Base-by-base conservation (phyloP, 331 rosid genomes). In the Cydonia oblonga region DNA sequence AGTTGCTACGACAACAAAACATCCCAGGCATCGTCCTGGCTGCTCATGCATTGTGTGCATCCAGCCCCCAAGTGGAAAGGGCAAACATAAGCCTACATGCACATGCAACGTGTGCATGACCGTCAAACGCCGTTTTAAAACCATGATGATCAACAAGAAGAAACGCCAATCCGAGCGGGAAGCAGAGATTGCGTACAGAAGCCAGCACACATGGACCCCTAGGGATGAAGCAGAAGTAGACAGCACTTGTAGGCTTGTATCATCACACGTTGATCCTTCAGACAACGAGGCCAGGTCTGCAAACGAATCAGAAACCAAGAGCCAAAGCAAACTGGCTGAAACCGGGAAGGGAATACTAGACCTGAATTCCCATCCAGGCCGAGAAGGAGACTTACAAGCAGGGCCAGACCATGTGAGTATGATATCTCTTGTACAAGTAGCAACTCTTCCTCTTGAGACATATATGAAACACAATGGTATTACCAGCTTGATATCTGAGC, bases 11-110 rank as follows among this genome's bases (percentile, higher is more conserved):
- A 95, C 99, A 49, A 95, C 99, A 49, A 91, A 79, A 76, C 99
- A 95, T 82, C 99, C 99, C 23, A 83, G 99, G 72, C 99, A 95
- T 76, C 96, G 99, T 53, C 97, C 99, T 24, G 99, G 99, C 75
- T 95, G 99, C 89, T 91, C 99, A 67, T 95, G 99, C 84, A 95
- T 95, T 80, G 99, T 95, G 67, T 95, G 99, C 85, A 95, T 95
- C 87, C 99, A 95, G 77, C 99, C 99, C 68, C 99, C 99, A 1
- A 95, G 99, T 64, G 99, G 99, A 68, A 95, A 95, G 84, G 99
- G 99, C 54, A 95, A 95, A 86, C 99, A 95, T 87, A 95, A 95
- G 76, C 97, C 99, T 63, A 79, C 96, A 52, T 95, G 99, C 87
- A 89, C 91, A 9, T 95, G 99, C 84, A 84, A 84, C 4, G 99